These are phyloP conservation scores for Rhizopogon sp. DNA, from an alignment of 768 basidiomycete species.

Conservation along the genomic window DNA sequence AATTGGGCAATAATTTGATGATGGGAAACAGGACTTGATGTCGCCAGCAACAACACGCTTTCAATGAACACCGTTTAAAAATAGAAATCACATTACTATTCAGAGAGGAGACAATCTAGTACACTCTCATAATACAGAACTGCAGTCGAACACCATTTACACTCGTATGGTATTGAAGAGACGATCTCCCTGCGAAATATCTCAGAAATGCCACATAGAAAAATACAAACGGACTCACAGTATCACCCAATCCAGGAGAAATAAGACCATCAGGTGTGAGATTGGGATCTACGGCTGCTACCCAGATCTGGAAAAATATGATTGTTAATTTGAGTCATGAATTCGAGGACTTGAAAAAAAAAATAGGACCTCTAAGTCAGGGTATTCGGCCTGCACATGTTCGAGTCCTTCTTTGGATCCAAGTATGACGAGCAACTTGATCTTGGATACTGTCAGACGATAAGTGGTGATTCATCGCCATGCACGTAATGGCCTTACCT, in stretches of 20 bases:
- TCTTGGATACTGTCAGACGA: slow-evolving; percentile 44
- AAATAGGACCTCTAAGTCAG: slow-evolving; percentile 66
- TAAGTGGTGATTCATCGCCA: not conserved
- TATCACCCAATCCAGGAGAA: slow-evolving; percentile 87
- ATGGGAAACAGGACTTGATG: too few relatives aligned
- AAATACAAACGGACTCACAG: slow-evolving; percentile 43
- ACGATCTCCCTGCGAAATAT: slow-evolving; percentile 64
- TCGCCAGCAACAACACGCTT: too few relatives aligned
- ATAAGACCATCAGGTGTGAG: slow-evolving; percentile 78
- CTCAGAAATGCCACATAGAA: not conserved
- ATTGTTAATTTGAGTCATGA: not conserved
- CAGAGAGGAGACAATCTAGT: not conserved
- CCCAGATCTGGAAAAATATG: slow-evolving; percentile 63
- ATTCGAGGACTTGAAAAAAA: not conserved
- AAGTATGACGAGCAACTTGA: slow-evolving; percentile 81
- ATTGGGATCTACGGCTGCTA: slow-evolving; percentile 70
- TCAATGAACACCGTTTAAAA: too few relatives aligned
- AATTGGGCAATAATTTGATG: too few relatives aligned
- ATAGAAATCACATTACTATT: not conserved
- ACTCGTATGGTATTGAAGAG: slow-evolving; percentile 68
- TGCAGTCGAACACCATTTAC: slow-evolving; percentile 14
- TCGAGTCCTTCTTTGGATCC: slow-evolving; percentile 72
- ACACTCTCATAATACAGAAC: not conserved
- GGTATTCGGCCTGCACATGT: slow-evolving; percentile 60
- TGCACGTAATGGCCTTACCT: slow-evolving; percentile 32